phyloP scores from a whole-genome alignment of 2,329 filamentous ascomycete genomes.

The Aureobasidium uvarum region DNA sequence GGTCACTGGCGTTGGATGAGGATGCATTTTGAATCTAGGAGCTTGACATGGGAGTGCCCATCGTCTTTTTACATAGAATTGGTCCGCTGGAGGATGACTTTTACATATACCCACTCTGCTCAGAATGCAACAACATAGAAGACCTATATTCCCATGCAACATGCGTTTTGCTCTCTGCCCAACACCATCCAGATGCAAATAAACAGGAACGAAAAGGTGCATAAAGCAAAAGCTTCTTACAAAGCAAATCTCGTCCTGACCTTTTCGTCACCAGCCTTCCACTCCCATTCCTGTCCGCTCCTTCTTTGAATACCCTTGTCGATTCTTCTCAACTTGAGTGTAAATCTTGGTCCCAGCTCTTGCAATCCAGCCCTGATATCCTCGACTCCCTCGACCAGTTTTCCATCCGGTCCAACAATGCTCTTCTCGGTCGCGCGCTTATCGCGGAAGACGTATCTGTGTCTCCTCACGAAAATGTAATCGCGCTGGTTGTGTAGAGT shows the following conservation, averaged over 20 bases:
- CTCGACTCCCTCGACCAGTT: conserved; percentile 80
- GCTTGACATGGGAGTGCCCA: neutral
- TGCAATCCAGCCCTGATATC: conserved; percentile 83
- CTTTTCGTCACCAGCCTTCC: conserved; percentile 96
- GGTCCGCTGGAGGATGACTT: conserved; percentile 30
- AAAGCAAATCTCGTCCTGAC: conserved; percentile 89
- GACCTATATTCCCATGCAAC: too few species aligned
- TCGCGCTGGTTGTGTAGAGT: conserved; percentile 94
- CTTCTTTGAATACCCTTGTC: conserved; percentile 81
- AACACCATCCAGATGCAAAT: neutral
- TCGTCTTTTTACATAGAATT: neutral
- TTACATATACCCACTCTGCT: neutral
- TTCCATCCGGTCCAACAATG: conserved; percentile 76
- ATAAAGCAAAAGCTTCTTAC: conserved; percentile 42
- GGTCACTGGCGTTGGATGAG: neutral
- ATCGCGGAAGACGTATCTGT: conserved; percentile 90
- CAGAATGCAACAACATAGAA: neutral
- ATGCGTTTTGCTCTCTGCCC: neutral
- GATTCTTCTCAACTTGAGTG: conserved; percentile 82
- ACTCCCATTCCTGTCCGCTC: conserved; percentile 87
- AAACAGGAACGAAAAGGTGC: too few species aligned
- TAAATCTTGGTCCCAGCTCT: conserved; percentile 81
- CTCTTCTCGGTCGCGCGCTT: conserved; percentile 84
- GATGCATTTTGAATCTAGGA: neutral
- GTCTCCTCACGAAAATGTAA: conserved; percentile 88